phyloP scores from a whole-genome alignment of 331 rosid genomes.

The Prunus yedoensis region DNA sequence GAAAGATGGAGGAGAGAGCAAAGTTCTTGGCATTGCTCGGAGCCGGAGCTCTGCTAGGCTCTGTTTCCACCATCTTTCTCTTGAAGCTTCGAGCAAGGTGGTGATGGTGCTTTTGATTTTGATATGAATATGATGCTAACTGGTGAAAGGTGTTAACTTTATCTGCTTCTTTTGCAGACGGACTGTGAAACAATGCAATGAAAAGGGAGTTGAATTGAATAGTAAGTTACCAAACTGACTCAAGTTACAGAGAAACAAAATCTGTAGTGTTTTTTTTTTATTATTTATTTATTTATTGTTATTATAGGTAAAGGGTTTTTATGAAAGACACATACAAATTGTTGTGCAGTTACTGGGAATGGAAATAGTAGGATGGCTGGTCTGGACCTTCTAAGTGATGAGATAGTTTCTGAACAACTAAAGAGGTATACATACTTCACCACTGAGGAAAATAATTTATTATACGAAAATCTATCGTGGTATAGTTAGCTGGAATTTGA shows the following conservation, averaged over 20 bases:
- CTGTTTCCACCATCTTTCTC: constrained; percentile 64
- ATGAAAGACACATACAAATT: constrained; percentile 34
- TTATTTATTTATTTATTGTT: constrained; percentile 14
- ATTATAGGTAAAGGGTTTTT: constrained; percentile 30
- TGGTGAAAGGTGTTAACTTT: neutral
- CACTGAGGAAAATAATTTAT: neutral
- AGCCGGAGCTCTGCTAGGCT: constrained; percentile 75
- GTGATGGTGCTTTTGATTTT: constrained; percentile 18
- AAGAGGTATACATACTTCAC: constrained; percentile 53
- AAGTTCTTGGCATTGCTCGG: constrained; percentile 62
- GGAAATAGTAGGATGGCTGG: constrained; percentile 36
- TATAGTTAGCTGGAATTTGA: neutral
- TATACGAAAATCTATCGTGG: neutral
- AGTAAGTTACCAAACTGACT: constrained; percentile 32
- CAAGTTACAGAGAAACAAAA: neutral
- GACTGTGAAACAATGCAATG: constrained; percentile 16
- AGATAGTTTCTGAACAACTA: constrained; percentile 84
- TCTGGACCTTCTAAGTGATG: constrained; percentile 63
- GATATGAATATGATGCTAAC: neutral
- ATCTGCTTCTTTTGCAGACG: constrained; percentile 41
- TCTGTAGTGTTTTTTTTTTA: neutral
- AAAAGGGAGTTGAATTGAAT: constrained; percentile 29
- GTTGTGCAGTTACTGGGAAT: constrained; percentile 34
- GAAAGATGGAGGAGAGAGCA: constrained; percentile 46
- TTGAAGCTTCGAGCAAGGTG: constrained; percentile 64